Evolutionary conservation across 2,329 filamentous ascomycete genomes (phyloP), one percentile per base, ranked within the genome.

Genomic region (Cryphonectria radicalis): DNA sequence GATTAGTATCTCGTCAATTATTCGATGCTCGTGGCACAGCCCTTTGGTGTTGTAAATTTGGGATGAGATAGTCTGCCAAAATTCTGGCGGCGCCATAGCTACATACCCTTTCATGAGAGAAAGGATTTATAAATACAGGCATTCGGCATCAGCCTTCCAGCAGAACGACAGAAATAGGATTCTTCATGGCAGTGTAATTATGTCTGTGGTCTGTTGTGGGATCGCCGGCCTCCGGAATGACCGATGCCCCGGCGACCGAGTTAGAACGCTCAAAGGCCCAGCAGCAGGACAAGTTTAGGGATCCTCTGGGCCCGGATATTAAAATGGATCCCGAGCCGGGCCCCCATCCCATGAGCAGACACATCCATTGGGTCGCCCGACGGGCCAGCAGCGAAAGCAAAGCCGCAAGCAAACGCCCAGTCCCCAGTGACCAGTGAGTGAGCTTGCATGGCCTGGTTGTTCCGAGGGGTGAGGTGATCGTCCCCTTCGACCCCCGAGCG

Each of bases 401-500:
- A 13, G 14, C 25, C 11, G 53, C 53, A 57, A 32, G 28, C 25
- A 35, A 35, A 10, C 13, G 55, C 37, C 37, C 55, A 25, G 25
- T 32, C 32, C 32, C 32, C 32, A 32, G 37, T 32, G 14, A 22
- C 32, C 32, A 32, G 37, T 32, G 14, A 22, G 19, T 22, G 19
- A 42, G 60, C 60, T 42, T 8, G n/a, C 60, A 40, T 5, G 32
- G 32, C 5, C 35, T n/a, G 53, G 53, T 57, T n/a, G 25, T 46
- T 46, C 43, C 46, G 46, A 50, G 55, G 22, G 53, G 55, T 59
- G 55, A 59, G 55, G 55, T 59, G 55, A 57, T 57, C n/a, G 53
- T 25, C 55, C 25, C 55, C 55, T 32, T 59, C 55, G 25, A 59
- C 55, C 28, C 55, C 55, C 55, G 55, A 59, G 28, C 55, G 53